Evolutionary conservation across 2,329 filamentous ascomycete genomes (phyloP).

Genomic region (Trichophaea hybrida): DNA sequence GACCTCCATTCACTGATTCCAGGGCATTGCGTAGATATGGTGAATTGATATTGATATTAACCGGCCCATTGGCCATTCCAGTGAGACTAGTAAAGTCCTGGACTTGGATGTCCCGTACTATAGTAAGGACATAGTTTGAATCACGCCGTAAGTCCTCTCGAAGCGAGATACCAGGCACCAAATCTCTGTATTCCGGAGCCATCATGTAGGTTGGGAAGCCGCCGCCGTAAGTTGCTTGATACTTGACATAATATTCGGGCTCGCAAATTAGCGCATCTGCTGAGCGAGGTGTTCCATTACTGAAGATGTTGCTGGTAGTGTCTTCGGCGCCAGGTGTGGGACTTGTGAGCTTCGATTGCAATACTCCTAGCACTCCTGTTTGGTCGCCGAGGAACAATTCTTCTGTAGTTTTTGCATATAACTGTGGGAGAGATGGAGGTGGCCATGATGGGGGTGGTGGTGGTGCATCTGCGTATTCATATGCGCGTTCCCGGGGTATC

Average conservation of each 20-base stretch:
- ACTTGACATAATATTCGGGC: neutral
- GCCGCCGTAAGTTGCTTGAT: neutral
- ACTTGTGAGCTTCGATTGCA: too few species aligned
- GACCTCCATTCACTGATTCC: neutral
- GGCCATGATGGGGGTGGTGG: too few species aligned
- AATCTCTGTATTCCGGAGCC: neutral
- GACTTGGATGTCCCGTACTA: neutral
- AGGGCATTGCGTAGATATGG: neutral
- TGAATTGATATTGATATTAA: neutral
- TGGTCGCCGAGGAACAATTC: too few species aligned
- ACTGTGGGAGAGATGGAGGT: too few species aligned
- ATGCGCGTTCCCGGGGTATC: too few species aligned
- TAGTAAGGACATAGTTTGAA: neutral
- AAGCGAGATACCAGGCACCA: neutral
- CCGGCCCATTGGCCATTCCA: neutral
- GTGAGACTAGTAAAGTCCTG: neutral
- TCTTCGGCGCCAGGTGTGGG: too few species aligned
- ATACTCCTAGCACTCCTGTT: too few species aligned
- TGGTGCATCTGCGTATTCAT: too few species aligned
- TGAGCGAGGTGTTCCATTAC: too few species aligned
- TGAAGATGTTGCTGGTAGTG: too few species aligned
- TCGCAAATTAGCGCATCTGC: neutral
- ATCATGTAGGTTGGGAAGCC: neutral
- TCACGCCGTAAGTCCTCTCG: neutral
- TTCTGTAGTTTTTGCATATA: too few species aligned